phyloP scores from a whole-genome alignment of 257 asterid genomes.

The Eucommia ulmoides region DNA sequence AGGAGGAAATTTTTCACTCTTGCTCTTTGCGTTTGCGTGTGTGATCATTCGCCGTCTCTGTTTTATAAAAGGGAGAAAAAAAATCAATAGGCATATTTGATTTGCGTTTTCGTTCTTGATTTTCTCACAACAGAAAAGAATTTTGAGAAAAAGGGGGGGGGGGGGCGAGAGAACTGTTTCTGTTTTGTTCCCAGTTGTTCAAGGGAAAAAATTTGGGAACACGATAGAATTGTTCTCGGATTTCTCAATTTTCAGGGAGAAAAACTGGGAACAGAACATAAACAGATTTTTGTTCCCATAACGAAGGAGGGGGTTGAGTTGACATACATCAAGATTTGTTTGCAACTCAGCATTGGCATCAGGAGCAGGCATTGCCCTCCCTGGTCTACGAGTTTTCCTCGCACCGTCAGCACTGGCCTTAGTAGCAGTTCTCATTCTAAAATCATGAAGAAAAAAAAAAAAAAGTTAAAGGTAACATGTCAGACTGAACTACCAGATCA shows the following conservation, averaged over 20 bases:
- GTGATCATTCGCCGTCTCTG: constrained; percentile 71
- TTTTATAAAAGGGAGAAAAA: constrained; percentile 4
- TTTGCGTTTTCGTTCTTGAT: neutral
- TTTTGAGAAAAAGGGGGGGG: neutral
- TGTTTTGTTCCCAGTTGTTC: neutral
- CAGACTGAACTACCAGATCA: too few species aligned
- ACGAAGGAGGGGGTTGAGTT: neutral
- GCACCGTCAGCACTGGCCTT: constrained; percentile 43
- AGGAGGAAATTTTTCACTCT: constrained; percentile 84
- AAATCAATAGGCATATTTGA: neutral
- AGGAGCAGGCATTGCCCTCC: constrained; percentile 59
- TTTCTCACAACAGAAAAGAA: neutral
- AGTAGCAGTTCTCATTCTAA: constrained; percentile 59
- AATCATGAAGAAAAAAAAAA: too few species aligned
- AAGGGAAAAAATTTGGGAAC: neutral
- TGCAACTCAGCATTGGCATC: constrained; percentile 91
- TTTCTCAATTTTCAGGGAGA: too few species aligned
- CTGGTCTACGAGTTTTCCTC: constrained; percentile 48
- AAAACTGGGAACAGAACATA: too few species aligned
- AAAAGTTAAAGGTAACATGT: too few species aligned
- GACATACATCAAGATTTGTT: constrained; percentile 65
- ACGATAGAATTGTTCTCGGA: too few species aligned
- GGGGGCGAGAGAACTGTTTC: neutral
- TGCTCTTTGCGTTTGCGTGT: constrained; percentile 79
- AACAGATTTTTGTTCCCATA: neutral